Evolutionary conservation across 371 early-diverging fungal genomes (phyloP).

Genomic region (Mucor irregularis): DNA sequence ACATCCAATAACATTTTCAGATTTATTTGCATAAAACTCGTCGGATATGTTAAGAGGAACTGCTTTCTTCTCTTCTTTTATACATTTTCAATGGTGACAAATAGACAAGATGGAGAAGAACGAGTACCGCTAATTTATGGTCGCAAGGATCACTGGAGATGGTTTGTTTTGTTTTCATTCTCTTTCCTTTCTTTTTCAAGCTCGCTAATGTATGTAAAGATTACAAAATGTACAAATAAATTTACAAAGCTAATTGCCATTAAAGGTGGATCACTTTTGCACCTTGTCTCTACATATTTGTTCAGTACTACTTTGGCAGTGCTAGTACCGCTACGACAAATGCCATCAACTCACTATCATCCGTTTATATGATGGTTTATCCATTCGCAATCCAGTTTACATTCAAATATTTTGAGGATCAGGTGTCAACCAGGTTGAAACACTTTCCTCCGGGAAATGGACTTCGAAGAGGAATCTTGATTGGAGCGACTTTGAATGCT

Average conservation of each 20-base stretch:
- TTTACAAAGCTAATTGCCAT: background rate
- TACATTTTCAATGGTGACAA: background rate
- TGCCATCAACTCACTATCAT: conserved; percentile 49
- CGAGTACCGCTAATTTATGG: conserved; percentile 7
- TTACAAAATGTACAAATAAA: background rate
- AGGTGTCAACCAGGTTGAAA: background rate
- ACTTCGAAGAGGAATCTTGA: conserved; percentile 41
- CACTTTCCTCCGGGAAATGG: conserved; percentile 33
- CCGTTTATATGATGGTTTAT: conserved; percentile 52
- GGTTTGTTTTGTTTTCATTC: conserved; percentile 44
- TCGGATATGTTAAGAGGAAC: background rate
- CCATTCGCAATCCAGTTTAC: conserved; percentile 51
- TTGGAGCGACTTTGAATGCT: conserved; percentile 50
- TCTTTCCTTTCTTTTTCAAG: conserved; percentile 47
- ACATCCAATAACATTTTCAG: no score
- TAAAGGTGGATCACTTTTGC: conserved; percentile 57
- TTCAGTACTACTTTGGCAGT: conserved; percentile 41
- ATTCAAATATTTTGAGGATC: conserved; percentile 46
- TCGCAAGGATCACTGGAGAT: conserved; percentile 28
- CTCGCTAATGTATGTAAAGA: conserved; percentile 35
- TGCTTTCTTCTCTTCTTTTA: background rate
- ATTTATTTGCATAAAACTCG: no score
- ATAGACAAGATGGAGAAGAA: conserved; percentile 11
- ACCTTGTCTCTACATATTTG: conserved; percentile 53
- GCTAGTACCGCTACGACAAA: conserved; percentile 28